These are phyloP conservation scores for Ciborinia camelliae DNA, from an alignment of 2,329 filamentous ascomycete genomes.

Conservation along the genomic window DNA sequence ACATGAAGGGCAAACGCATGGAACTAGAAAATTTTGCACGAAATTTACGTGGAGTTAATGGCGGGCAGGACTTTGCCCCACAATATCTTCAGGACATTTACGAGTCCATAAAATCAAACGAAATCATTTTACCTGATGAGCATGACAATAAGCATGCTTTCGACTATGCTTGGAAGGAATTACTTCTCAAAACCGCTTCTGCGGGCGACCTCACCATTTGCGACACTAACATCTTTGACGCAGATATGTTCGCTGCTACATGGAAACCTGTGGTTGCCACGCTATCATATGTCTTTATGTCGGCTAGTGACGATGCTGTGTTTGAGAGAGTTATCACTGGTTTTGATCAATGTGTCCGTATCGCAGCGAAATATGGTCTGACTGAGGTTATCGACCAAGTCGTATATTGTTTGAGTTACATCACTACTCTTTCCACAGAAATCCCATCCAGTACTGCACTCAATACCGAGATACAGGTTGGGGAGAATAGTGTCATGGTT, in stretches of 20 bases:
- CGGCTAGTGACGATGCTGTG: slow-evolving; percentile 92
- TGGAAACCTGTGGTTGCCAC: slow-evolving; percentile 96
- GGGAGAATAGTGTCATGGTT: slow-evolving; percentile 94
- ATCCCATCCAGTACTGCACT: slow-evolving; percentile 75
- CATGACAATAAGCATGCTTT: slow-evolving; percentile 96
- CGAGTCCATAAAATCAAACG: slow-evolving; percentile 84
- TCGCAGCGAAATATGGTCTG: slow-evolving; percentile 79
- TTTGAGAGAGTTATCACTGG: slow-evolving; percentile 91
- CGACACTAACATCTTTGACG: slow-evolving; percentile 91
- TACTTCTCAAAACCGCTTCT: slow-evolving; percentile 78
- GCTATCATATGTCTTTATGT: slow-evolving; percentile 97
- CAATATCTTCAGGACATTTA: slow-evolving; percentile 85
- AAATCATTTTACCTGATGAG: slow-evolving; percentile 96
- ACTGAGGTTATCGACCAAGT: slow-evolving; percentile 90
- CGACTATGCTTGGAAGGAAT: slow-evolving; percentile 95
- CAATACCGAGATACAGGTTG: slow-evolving; percentile 93
- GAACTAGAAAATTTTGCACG: slow-evolving; percentile 74
- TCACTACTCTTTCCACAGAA: slow-evolving; percentile 80
- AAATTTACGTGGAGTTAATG: slow-evolving; percentile 89
- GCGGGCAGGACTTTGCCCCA: slow-evolving; percentile 74
- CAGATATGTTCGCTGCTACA: slow-evolving; percentile 94
- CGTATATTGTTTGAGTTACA: slow-evolving; percentile 82
- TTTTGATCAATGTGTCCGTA: slow-evolving; percentile 93
- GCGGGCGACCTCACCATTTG: slow-evolving; percentile 73
- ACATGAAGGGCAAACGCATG: slow-evolving; percentile 82